Percentiles rank a stretch among this genome's conserved stretches.
Conservation (phyloP, 1,284 basidiomycete species). For the Ceratobasidium theobromae region DNA sequence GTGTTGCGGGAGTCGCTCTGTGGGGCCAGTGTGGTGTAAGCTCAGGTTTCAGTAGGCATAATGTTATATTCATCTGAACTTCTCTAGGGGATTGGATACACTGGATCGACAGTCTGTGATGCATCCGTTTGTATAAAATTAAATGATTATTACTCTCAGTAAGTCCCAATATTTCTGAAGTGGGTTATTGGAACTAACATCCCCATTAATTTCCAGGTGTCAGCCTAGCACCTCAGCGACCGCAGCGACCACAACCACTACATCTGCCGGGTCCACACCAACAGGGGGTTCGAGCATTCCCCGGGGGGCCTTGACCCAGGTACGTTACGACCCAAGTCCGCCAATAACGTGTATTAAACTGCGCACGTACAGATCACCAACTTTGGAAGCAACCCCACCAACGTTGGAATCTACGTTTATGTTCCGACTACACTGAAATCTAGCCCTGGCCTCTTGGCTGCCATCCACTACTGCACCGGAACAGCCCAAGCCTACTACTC, state of each 20-base stretch:
- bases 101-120: constrained; percentile 12
- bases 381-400: constrained; percentile 55
- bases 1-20: constrained; percentile 2
- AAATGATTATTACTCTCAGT: constrained; percentile 20
- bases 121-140: not conserved
- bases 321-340: too few species aligned
- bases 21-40: constrained; percentile 24
- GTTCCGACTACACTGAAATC: constrained; percentile 48
- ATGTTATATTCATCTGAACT: not conserved
- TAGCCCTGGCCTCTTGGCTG: constrained; percentile 53
- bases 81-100: constrained; percentile 18
- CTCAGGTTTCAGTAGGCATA: not conserved
- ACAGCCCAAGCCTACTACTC: constrained; percentile 55
- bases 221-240: not conserved
- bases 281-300: constrained; percentile 5
- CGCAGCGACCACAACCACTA: not conserved
- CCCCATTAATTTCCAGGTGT: not conserved
- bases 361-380: constrained; percentile 41
- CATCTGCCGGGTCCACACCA: not conserved
- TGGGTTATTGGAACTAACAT: too few species aligned
- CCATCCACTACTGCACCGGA: constrained; percentile 55
- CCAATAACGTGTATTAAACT: too few species aligned
- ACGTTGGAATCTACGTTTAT: constrained; percentile 48
- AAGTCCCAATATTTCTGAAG: not conserved
- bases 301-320: constrained; percentile 5